Evolutionary conservation across 2,329 filamentous ascomycete species (phyloP), one percentile per base, ranked within the genome.

Genomic region (Saccharata proteae): DNA sequence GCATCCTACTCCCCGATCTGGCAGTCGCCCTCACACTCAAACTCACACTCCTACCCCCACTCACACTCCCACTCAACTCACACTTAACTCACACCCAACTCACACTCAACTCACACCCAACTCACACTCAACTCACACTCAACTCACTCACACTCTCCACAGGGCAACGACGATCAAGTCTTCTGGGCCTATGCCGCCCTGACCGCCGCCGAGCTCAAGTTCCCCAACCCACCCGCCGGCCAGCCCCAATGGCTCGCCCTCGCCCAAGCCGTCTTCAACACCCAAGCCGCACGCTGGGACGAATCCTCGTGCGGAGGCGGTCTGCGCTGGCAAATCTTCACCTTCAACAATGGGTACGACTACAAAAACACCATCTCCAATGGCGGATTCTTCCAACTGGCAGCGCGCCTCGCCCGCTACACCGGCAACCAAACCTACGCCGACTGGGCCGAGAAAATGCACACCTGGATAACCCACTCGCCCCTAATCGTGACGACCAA

Each of bases 141-240:
- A 13, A 15, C n/a, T 12, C 25, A 14, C 15, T 33, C 10, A 29
- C 18, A 7, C 21, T 28, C 8, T 9, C 8, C 24, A 5, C 44
- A 51, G 40, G 68, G 67, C 28, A 71, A 73, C 38, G 69, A 73
- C 32, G 69, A 73, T 35, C 69, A 73, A 44, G 60, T 56, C 6
- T 71, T 73, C 43, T 74, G 69, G 69, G 69, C 57, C 2, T 65
- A 69, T 36, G 59, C 64, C 16, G 68, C 65, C 23, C 67, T 74
- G 58, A 59, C 64, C 2, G 69, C 69, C 3, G 68, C 68, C 8
- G 69, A 74, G 41, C 48, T 55, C 34, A 59, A 59, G 24, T 66
- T 63, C 37, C 54, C 56, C 2, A 49, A 54, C 18, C 62, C 58
- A 4, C 53, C 54, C 2, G 27, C 44, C 5, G 50, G 51, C 25